A percentile compares a stretch with the other conserved stretches of the same genome.
These are phyloP conservation scores for Hanseniaspora lachancei DNA, from an alignment of 805 yeast species.

Conservation along the genomic window DNA sequence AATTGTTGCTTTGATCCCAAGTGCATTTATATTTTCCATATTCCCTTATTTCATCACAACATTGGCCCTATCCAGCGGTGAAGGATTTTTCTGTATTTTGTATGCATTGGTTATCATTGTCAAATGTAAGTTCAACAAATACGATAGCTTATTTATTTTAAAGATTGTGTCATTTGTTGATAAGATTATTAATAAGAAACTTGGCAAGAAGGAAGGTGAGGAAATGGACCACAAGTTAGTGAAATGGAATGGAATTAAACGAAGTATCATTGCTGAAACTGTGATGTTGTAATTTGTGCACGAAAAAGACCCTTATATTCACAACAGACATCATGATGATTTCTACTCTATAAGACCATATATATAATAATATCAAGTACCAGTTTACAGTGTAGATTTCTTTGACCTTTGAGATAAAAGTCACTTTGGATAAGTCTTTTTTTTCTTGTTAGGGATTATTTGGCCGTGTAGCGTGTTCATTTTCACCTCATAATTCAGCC, in stretches of 20 bases:
- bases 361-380: too few species aligned
- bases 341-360: too few species aligned
- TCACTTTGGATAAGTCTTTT: too few species aligned
- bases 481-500: too few species aligned
- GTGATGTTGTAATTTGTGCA: background rate
- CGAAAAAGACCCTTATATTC: background rate
- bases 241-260: constrained; percentile 3
- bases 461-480: too few species aligned
- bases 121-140: constrained; percentile 7
- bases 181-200: background rate
- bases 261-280: constrained; percentile 3
- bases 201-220: background rate
- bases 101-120: background rate
- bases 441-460: too few species aligned
- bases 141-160: background rate
- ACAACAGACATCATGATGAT: too few species aligned
- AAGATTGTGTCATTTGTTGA: background rate
- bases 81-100: background rate
- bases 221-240: background rate
- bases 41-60: constrained; percentile 1
- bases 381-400: too few species aligned
- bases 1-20: background rate
- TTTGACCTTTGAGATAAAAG: too few species aligned
- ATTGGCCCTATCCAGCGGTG: background rate
- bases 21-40: background rate